Evolutionary conservation across 306 rosid genomes (phyloP), one percentile per base, ranked within the genome.

Genomic region (Hippophae tibetana): DNA sequence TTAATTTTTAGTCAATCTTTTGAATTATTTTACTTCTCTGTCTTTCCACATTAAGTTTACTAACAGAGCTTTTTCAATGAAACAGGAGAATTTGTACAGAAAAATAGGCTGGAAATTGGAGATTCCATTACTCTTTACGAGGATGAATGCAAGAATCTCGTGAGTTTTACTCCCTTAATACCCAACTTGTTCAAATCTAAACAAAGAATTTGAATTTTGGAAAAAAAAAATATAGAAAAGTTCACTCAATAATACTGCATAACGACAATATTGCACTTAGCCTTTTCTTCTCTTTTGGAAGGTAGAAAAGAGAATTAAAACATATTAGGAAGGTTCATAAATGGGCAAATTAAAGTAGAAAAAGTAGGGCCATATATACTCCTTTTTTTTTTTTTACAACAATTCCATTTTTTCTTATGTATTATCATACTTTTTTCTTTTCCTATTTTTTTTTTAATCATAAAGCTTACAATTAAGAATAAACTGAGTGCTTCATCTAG

Each of bases 91-190:
- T 74, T 89, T n/a, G 75, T 81, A 7, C 69, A 49, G 63, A 54
- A 81, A 67, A 73, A 76, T 60, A 51, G 57, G 52, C 59, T 83
- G 47, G 55, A 49, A 68, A 61, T 11, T 1, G 97, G 84, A 69
- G 95, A 85, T 78, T 60, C 40, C 58, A 23, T 85, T 25, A 72
- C 75, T 58, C 70, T 89, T 52, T 83, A 54, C 31, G 76, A 69
- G 60, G 96, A 88, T 23, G 81, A 75, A 45, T 25, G 9, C 61
- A 77, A 67, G 62, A 77, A 79, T 26, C 61, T 81, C 70, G 95
- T 86, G 81, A 86, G 97, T 75, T 60, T 55, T 69, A 13, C 40
- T 59, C 27, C 18, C 54, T 31, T 47, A 31, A 9, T 46, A 3
- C 11, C 54, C 42, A 68, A 43, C 62, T 62, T 63, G 27, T 52